Evolutionary conservation across 2,329 filamentous ascomycete genomes (phyloP).

Genomic region (Fulvia fulva): DNA sequence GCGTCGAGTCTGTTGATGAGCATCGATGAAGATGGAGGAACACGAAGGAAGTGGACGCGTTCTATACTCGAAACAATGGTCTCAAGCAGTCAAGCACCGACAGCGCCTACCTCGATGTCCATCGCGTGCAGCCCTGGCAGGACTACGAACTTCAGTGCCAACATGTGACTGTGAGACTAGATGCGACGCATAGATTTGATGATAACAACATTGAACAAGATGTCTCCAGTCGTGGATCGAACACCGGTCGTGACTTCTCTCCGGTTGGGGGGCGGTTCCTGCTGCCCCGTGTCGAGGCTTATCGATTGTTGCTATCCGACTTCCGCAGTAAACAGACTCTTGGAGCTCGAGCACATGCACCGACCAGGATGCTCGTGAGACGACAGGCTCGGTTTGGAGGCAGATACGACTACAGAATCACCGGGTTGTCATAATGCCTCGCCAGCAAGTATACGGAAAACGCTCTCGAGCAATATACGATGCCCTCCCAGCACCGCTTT

Average conservation of each 20-base stretch:
- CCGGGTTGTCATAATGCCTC: conserved; percentile 30
- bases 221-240: no score
- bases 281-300: not conserved
- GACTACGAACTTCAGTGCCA: no score
- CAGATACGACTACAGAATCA: not conserved
- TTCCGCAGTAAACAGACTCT: no score
- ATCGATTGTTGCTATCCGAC: not conserved
- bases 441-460: conserved; percentile 39
- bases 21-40: not conserved
- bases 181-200: no score
- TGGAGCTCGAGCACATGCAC: not conserved
- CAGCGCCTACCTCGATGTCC: no score
- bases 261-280: no score
- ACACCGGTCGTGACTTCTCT: no score
- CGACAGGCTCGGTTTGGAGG: not conserved
- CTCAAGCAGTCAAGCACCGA: not conserved
- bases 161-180: no score
- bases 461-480: conserved; percentile 31
- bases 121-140: no score
- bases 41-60: not conserved
- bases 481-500: conserved; percentile 20
- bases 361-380: not conserved
- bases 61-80: not conserved
- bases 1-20: no score
- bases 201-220: no score